Conservation (phyloP, 2,329 filamentous ascomycete genomes). For the Dactylellina sp. region DNA sequence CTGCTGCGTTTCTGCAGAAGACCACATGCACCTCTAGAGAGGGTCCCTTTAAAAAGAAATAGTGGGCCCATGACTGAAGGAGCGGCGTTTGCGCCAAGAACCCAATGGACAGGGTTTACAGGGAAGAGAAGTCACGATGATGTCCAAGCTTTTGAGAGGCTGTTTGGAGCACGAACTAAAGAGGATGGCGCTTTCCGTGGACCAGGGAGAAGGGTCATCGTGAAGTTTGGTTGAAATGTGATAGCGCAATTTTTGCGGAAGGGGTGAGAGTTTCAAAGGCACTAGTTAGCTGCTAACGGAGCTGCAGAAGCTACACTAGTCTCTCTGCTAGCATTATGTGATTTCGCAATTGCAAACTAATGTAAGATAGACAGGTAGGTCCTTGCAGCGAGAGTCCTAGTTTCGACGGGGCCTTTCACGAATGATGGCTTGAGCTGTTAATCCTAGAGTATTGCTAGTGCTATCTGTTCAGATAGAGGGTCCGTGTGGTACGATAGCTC, state of each 20-base stretch:
- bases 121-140: slow-evolving; percentile 31
- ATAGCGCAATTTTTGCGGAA: slow-evolving; percentile 40
- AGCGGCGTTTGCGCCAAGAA: slow-evolving; percentile 45
- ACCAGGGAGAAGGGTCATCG: too few relatives aligned
- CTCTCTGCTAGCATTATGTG: too few relatives aligned
- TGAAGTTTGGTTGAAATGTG: slow-evolving; percentile 26
- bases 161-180: not conserved
- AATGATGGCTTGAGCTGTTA: not conserved
- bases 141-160: slow-evolving; percentile 50
- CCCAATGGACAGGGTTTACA: slow-evolving; percentile 54
- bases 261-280: slow-evolving; percentile 2
- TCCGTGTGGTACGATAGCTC: not conserved
- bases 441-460: too few relatives aligned
- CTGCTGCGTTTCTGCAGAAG: slow-evolving; percentile 1
- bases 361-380: not conserved
- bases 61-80: slow-evolving; percentile 12
- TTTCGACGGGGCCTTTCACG: not conserved
- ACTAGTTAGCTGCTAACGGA: slow-evolving; percentile 3
- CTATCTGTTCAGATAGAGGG: not conserved
- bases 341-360: slow-evolving; percentile 20
- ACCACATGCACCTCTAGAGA: too few relatives aligned
- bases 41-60: slow-evolving; percentile 3
- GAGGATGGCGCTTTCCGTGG: slow-evolving; percentile 34
- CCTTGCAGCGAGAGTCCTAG: slow-evolving; percentile 4
- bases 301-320: too few relatives aligned